phyloP scores from a whole-genome alignment of 2,329 filamentous ascomycete species.

The Sarocladium brachiariae region DNA sequence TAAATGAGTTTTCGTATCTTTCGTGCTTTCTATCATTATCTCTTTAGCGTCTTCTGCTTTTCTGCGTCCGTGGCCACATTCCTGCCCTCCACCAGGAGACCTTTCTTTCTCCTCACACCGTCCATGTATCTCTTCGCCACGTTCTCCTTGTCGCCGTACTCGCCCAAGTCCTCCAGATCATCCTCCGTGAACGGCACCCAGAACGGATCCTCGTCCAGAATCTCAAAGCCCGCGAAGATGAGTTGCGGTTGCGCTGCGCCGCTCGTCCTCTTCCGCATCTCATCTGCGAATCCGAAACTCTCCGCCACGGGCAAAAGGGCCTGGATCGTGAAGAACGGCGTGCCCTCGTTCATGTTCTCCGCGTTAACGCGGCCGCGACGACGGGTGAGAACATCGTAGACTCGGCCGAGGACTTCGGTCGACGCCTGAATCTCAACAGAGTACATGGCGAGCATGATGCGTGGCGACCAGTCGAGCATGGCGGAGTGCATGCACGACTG shows the following conservation, averaged over 20 bases:
- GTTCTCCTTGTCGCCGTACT: constrained; percentile 89
- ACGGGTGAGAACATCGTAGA: constrained; percentile 96
- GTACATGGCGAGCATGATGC: constrained; percentile 97
- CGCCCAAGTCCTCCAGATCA: constrained; percentile 90
- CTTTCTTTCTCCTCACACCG: constrained; percentile 77
- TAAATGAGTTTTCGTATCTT: no score
- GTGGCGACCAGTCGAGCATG: constrained; percentile 92
- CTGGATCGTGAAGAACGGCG: constrained; percentile 91
- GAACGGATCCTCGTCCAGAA: constrained; percentile 91
- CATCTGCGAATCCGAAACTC: constrained; percentile 91
- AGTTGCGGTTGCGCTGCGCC: constrained; percentile 89
- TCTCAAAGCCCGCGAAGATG: constrained; percentile 86
- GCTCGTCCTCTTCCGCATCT: constrained; percentile 90
- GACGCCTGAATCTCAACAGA: constrained; percentile 95
- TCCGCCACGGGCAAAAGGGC: constrained; percentile 86
- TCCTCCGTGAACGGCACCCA: constrained; percentile 98
- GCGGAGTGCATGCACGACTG: constrained; percentile 76
- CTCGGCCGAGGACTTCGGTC: constrained; percentile 87
- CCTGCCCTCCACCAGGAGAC: constrained; percentile 72
- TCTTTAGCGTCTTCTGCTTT: constrained; percentile 73
- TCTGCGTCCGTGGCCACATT: constrained; percentile 78
- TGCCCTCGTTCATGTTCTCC: constrained; percentile 90
- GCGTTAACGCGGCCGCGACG: constrained; percentile 83
- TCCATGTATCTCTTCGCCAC: constrained; percentile 97
- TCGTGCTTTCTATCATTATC: constrained; percentile 30